Base-by-base conservation (phyloP, 2,329 filamentous ascomycete genomes). In the Colletotrichum gigasporum region DNA sequence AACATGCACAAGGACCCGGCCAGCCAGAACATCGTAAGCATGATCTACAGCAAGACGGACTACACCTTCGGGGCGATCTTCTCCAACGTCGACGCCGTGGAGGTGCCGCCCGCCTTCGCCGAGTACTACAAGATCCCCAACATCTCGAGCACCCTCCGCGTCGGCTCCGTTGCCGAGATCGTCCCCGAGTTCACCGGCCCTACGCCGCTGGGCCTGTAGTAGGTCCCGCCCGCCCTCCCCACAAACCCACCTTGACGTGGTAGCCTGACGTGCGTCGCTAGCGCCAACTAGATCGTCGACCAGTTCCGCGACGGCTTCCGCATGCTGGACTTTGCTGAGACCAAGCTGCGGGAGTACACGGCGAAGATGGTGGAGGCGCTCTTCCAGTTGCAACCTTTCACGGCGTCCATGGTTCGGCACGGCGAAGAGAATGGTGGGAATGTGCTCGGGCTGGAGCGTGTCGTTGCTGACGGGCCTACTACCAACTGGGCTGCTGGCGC, bases 401-500 rank as follows among this genome's bases (percentile, higher is more conserved):
- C 74, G 0, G 54, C 71, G 28, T 66, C 71, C 35, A 74, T 74
- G 48, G 69, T 76, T 14, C 37, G 54, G 12, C 67, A 73, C 51
- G 66, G 67, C 9, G 34, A 48, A 2, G 42, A 63, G 6, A 61
- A 65, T 9, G 75, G 75, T 7, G 75, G 75, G 9, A 77, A 77
- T 53, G 65, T 73, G 6, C 66, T 78, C 11, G 75, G 74, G 5
- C 71, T 77, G 7, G 73, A 77, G 53, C 69, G 50, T 2, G 42
- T 77, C 56, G 74, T 80, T 28, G 70, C 71, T 1, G 71, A 79
- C 20, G 76, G 78, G 2, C 76, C 76, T 8, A 71, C 74, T 5
- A 60, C 74, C 39, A 71, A 74, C 57, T 81, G 76, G n/a, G 75
- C 74, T 80, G 24, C 70, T 76, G 12, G 71, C 75, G 30, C 67